These are phyloP conservation scores for Chlorella variabilis DNA, from an alignment of 163 green algal species.

Conservation along the genomic window DNA sequence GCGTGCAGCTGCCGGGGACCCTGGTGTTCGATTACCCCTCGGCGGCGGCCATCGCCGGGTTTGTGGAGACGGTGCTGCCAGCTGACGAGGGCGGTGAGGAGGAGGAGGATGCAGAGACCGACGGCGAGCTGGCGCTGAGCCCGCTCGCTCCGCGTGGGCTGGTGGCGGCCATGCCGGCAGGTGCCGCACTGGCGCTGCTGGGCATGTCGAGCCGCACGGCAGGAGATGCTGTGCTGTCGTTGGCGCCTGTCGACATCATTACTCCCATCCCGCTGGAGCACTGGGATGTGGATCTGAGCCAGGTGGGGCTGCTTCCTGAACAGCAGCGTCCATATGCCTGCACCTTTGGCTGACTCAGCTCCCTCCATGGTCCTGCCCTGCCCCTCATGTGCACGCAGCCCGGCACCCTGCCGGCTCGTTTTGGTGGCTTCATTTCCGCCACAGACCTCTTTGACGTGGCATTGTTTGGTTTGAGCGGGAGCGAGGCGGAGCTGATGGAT, in stretches of 20 bases:
- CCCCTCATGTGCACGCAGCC: too few species aligned
- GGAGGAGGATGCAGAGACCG: neutral
- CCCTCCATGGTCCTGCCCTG: too few species aligned
- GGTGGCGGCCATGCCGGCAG: neutral
- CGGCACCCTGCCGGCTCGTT: slow-evolving; percentile 53
- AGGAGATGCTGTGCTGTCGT: slow-evolving; percentile 30
- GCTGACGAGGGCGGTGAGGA: neutral
- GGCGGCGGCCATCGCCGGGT: slow-evolving; percentile 30
- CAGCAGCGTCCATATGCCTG: too few species aligned
- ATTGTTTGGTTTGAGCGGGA: slow-evolving; percentile 60
- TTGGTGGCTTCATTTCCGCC: slow-evolving; percentile 69
- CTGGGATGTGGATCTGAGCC: slow-evolving; percentile 67
- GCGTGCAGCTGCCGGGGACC: slow-evolving; percentile 68
- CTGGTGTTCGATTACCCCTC: slow-evolving; percentile 82
- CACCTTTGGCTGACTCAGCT: too few species aligned
- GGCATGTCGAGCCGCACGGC: slow-evolving; percentile 28
- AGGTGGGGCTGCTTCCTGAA: neutral
- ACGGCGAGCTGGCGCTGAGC: neutral
- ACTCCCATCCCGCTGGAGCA: slow-evolving; percentile 60
- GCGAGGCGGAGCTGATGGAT: slow-evolving; percentile 69
- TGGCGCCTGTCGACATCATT: slow-evolving; percentile 30
- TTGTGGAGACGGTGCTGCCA: slow-evolving; percentile 34
- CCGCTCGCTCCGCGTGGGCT: neutral
- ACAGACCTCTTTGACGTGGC: slow-evolving; percentile 76
- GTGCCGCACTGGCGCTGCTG: slow-evolving; percentile 17